phyloP scores from a whole-genome alignment of 495 filamentous ascomycete genomes.

The Hypoxylon crocopeplum region DNA sequence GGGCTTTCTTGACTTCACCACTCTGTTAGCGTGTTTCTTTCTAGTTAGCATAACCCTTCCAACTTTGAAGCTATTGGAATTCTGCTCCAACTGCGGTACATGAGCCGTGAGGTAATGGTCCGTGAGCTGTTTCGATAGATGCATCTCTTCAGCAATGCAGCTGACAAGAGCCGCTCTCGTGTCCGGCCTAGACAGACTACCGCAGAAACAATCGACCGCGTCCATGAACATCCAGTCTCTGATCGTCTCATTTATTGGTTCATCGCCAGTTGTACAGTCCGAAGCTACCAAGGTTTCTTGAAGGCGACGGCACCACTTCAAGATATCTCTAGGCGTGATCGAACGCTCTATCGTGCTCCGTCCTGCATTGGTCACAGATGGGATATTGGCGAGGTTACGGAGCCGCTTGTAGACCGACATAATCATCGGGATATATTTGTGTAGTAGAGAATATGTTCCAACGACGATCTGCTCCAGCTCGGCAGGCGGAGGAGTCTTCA shows the following conservation, averaged over 20 bases:
- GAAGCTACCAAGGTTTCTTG: constrained; percentile 62
- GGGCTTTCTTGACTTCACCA: constrained; percentile 58
- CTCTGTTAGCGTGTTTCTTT: constrained; percentile 45
- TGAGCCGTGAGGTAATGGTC: constrained; percentile 72
- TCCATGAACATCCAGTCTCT: constrained; percentile 91
- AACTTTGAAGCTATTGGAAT: constrained; percentile 63
- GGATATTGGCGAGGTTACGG: constrained; percentile 57
- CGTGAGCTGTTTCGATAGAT: constrained; percentile 79
- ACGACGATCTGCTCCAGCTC: constrained; percentile 79
- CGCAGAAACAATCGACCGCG: constrained; percentile 85
- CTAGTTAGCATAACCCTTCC: constrained; percentile 70
- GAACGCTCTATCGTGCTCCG: constrained; percentile 63
- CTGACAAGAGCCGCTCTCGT: constrained; percentile 66
- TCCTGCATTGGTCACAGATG: constrained; percentile 60
- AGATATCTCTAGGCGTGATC: constrained; percentile 77
- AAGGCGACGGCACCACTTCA: constrained; percentile 87
- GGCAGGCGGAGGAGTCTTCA: constrained; percentile 68
- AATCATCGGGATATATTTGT: constrained; percentile 70
- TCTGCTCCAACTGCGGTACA: constrained; percentile 67
- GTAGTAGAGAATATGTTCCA: constrained; percentile 71
- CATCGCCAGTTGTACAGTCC: constrained; percentile 71
- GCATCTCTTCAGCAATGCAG: constrained; percentile 81
- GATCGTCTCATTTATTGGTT: constrained; percentile 73
- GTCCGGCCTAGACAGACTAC: constrained; percentile 71
- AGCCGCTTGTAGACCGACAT: constrained; percentile 78